Evolutionary conservation across 495 filamentous ascomycete genomes (phyloP).

Genomic region (Aspergillus funiculosus): DNA sequence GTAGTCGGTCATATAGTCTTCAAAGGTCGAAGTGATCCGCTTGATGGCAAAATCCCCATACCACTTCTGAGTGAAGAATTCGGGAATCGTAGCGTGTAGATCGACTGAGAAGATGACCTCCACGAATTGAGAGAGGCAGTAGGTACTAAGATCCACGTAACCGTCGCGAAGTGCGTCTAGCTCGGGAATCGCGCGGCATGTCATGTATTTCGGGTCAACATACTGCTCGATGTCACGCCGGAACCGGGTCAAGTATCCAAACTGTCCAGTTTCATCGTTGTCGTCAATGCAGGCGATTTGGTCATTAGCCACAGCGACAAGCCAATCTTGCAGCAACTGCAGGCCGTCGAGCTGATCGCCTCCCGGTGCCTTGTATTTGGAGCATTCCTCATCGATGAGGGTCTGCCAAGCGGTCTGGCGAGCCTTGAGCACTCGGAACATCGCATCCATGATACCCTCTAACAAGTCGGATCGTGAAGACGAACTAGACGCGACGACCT

Average conservation of each 20-base stretch:
- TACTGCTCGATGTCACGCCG: slow-evolving; percentile 67
- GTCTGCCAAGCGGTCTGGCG: slow-evolving; percentile 81
- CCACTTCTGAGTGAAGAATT: slow-evolving; percentile 89
- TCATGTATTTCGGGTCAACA: slow-evolving; percentile 75
- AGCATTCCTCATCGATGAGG: slow-evolving; percentile 80
- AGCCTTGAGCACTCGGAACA: slow-evolving; percentile 75
- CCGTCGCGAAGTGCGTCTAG: slow-evolving; percentile 72
- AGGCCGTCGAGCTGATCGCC: slow-evolving; percentile 67
- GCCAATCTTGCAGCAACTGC: slow-evolving; percentile 81
- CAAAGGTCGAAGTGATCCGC: slow-evolving; percentile 84
- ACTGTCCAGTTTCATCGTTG: slow-evolving; percentile 56
- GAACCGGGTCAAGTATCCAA: slow-evolving; percentile 78
- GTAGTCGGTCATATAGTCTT: slow-evolving; percentile 90
- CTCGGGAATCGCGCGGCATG: slow-evolving; percentile 61
- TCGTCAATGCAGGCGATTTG: slow-evolving; percentile 98
- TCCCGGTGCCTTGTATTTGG: slow-evolving; percentile 56
- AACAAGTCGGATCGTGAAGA: slow-evolving; percentile 80
- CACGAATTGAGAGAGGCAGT: slow-evolving; percentile 81
- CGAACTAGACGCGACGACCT: slow-evolving; percentile 71
- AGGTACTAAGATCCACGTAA: slow-evolving; percentile 88
- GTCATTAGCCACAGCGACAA: slow-evolving; percentile 95
- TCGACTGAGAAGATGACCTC: slow-evolving; percentile 80
- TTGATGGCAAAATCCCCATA: slow-evolving; percentile 76
- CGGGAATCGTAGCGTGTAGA: slow-evolving; percentile 70
- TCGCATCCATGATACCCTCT: slow-evolving; percentile 89